Conservation (phyloP, 768 basidiomycete genomes). For the Kondoa malvinella region DNA sequence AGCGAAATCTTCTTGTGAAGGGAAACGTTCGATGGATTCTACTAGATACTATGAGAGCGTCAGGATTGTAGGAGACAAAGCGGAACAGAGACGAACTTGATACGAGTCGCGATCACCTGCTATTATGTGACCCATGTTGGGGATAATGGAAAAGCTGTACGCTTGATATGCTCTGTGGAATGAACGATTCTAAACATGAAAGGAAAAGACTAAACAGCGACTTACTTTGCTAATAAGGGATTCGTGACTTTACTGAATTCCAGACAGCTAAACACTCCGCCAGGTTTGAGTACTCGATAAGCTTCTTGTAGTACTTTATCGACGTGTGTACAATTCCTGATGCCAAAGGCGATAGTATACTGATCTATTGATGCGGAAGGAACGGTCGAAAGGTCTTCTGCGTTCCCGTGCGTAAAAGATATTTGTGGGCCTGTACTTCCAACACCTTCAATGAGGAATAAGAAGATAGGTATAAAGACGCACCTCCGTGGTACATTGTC, state of each 20-base stretch:
- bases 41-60: slow-evolving; percentile 50
- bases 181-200: neutral
- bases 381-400: slow-evolving; percentile 62
- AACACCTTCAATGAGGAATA: slow-evolving; percentile 33
- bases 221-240: slow-evolving; percentile 68
- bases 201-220: slow-evolving; percentile 19
- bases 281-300: slow-evolving; percentile 83
- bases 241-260: slow-evolving; percentile 90
- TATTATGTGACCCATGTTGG: slow-evolving; percentile 86
- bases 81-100: slow-evolving; percentile 36
- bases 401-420: slow-evolving; percentile 81
- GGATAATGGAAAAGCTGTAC: slow-evolving; percentile 91
- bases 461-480: slow-evolving; percentile 28
- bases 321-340: slow-evolving; percentile 88
- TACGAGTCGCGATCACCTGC: slow-evolving; percentile 87
- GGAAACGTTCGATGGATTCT: slow-evolving; percentile 90
- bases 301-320: slow-evolving; percentile 75
- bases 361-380: slow-evolving; percentile 71
- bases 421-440: slow-evolving; percentile 40
- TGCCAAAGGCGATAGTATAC: slow-evolving; percentile 97
- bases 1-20: slow-evolving; percentile 69
- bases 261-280: slow-evolving; percentile 83
- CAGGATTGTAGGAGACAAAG: neutral
- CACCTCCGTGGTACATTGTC: slow-evolving; percentile 97
- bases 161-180: slow-evolving; percentile 63